These are phyloP conservation scores for Monosporozyma aquatica DNA, from an alignment of 805 yeast genomes.

Conservation along the genomic window DNA sequence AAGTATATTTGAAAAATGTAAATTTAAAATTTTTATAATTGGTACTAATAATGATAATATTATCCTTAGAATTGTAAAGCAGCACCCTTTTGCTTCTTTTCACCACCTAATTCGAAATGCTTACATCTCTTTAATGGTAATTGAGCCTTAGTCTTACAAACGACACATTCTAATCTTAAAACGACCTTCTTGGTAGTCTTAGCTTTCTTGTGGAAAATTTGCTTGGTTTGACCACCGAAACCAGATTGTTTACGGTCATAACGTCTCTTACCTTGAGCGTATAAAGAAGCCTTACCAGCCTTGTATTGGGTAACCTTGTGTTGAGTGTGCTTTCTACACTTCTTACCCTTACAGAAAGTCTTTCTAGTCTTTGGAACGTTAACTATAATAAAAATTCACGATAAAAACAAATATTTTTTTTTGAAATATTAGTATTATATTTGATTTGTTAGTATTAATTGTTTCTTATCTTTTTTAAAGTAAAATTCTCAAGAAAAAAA, in stretches of 20 bases:
- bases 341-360: slow-evolving; percentile 99
- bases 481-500: no score
- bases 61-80: slow-evolving; percentile 90
- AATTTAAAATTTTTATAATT: no score
- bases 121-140: slow-evolving; percentile 98
- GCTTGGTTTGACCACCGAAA: slow-evolving; percentile 99
- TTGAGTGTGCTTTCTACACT: slow-evolving; percentile 99
- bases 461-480: no score
- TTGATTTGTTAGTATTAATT: no score
- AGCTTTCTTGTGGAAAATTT: slow-evolving; percentile 99
- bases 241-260: slow-evolving; percentile 99
- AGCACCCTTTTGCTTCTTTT: slow-evolving; percentile 99
- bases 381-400: slow-evolving; percentile 59
- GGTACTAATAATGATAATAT: background rate
- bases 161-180: slow-evolving; percentile 96
- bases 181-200: slow-evolving; percentile 99
- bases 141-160: slow-evolving; percentile 98
- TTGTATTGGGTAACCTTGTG: slow-evolving; percentile 99
- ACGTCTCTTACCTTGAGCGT: slow-evolving; percentile 99
- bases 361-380: slow-evolving; percentile 99
- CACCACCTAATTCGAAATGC: slow-evolving; percentile 99
- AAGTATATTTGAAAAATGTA: background rate
- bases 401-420: background rate
- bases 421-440: slow-evolving; percentile 8
- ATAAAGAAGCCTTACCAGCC: slow-evolving; percentile 99